Evolutionary conservation across 2,329 filamentous ascomycete genomes (phyloP).

Genomic region (Aureobasidium lini): DNA sequence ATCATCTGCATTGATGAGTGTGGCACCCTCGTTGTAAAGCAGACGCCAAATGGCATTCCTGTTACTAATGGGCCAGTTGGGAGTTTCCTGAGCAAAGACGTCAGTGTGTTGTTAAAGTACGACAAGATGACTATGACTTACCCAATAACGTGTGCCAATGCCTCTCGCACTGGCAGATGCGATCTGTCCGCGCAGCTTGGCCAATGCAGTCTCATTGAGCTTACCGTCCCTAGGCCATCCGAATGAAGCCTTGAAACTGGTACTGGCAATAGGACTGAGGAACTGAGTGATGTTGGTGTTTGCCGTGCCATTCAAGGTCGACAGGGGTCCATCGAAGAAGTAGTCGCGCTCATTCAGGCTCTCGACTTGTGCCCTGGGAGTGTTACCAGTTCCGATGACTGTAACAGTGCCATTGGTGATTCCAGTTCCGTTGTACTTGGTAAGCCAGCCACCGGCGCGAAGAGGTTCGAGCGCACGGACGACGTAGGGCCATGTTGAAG

Average conservation of each 20-base stretch:
- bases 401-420: constrained; percentile 47
- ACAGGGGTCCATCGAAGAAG: constrained; percentile 54
- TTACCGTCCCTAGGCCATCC: constrained; percentile 30
- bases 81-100: constrained; percentile 22
- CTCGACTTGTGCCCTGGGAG: constrained; percentile 42
- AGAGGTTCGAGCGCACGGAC: constrained; percentile 51
- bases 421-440: constrained; percentile 40
- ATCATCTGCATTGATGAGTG: constrained; percentile 58
- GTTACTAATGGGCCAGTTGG: constrained; percentile 51
- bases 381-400: constrained; percentile 56
- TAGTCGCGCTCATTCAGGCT: constrained; percentile 42
- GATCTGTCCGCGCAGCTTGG: constrained; percentile 47
- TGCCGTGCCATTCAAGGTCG: constrained; percentile 35
- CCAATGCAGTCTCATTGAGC: constrained; percentile 43
- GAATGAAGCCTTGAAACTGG: constrained; percentile 40
- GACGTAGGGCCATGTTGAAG: constrained; percentile 49
- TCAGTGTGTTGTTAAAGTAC: not conserved
- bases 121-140: not conserved
- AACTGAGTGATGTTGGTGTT: constrained; percentile 36
- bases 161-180: constrained; percentile 47
- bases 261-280: constrained; percentile 49
- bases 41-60: constrained; percentile 53
- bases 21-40: constrained; percentile 51
- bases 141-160: constrained; percentile 55
- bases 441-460: constrained; percentile 45